Percentiles rank a stretch among this genome's conserved stretches.
phyloP scores from a whole-genome alignment of 306 rosid species.

The Hippophae gyantsensis region DNA sequence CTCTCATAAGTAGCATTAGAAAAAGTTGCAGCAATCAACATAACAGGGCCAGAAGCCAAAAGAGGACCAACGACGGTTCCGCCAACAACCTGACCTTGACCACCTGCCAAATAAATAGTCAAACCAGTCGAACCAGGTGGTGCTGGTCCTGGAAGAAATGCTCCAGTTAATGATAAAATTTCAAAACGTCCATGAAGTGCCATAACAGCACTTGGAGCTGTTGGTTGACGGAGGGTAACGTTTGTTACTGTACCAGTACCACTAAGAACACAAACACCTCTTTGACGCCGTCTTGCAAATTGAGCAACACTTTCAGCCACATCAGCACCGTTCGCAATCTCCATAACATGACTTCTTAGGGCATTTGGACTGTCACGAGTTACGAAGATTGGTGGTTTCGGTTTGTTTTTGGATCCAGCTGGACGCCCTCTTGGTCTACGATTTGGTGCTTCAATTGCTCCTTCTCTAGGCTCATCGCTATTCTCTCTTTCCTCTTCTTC shows the following conservation, averaged over 20 bases:
- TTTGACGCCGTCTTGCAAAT: constrained; percentile 58
- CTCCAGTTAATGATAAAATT: constrained; percentile 59
- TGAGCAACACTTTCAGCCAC: constrained; percentile 47
- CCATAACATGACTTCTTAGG: constrained; percentile 77
- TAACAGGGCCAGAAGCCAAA: constrained; percentile 63
- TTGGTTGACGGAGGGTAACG: constrained; percentile 62
- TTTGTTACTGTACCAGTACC: constrained; percentile 63
- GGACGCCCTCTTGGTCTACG: constrained; percentile 72
- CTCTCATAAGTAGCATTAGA: constrained; percentile 74
- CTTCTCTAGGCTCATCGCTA: constrained; percentile 69
- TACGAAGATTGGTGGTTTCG: constrained; percentile 61
- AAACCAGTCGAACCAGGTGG: constrained; percentile 56
- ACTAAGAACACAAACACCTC: constrained; percentile 62
- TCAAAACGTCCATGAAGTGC: constrained; percentile 65
- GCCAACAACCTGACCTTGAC: constrained; percentile 71
- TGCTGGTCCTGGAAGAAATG: constrained; percentile 61
- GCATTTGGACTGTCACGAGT: constrained; percentile 91
- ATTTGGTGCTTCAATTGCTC: constrained; percentile 40
- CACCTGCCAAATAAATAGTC: constrained; percentile 66
- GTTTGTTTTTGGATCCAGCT: constrained; percentile 67
- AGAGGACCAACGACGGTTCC: constrained; percentile 73
- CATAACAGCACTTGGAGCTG: constrained; percentile 45
- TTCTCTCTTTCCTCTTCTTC: constrained; percentile 51
- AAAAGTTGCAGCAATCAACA: constrained; percentile 72
- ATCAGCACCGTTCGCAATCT: constrained; percentile 62